Percentiles rank a stretch among this genome's conserved stretches.
Conservation (phyloP, 2,329 filamentous ascomycete species). For the Cordyceps fumosorosea region DNA sequence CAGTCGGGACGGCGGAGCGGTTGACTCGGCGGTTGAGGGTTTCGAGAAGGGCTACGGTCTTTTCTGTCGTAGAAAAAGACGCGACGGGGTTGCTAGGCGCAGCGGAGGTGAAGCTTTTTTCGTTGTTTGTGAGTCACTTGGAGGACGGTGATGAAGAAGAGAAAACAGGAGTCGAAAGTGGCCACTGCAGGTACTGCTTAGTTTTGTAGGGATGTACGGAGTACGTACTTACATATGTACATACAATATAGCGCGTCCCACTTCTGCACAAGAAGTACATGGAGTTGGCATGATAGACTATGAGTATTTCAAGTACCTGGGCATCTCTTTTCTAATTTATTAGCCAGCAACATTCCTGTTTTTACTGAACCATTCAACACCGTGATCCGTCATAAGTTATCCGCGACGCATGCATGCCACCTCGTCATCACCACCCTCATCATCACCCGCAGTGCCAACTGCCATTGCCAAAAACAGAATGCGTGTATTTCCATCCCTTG, state of each 20-base stretch:
- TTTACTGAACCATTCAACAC: neutral
- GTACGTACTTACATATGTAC: neutral
- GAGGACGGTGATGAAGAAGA: conserved; percentile 6
- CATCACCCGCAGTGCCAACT: neutral
- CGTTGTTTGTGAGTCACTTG: conserved; percentile 10
- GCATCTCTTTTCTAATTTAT: neutral
- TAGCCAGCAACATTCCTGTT: no score
- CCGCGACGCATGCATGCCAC: neutral
- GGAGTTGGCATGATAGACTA: neutral
- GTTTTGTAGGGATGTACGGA: no score
- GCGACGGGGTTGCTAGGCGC: neutral
- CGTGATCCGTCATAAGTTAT: neutral
- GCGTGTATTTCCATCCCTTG: neutral
- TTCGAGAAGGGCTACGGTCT: neutral
- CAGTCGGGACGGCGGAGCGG: conserved; percentile 33
- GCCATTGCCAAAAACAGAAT: neutral
- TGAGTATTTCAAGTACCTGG: neutral
- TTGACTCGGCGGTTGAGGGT: neutral
- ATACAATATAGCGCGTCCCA: neutral
- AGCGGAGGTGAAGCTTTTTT: neutral
- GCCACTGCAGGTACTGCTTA: neutral
- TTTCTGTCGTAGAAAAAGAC: conserved; percentile 7
- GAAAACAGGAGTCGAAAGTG: neutral
- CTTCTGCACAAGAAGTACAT: neutral
- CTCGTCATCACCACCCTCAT: neutral